Evolutionary conservation across 495 filamentous ascomycete genomes (phyloP).

Genomic region (Pyrenula aspistea): DNA sequence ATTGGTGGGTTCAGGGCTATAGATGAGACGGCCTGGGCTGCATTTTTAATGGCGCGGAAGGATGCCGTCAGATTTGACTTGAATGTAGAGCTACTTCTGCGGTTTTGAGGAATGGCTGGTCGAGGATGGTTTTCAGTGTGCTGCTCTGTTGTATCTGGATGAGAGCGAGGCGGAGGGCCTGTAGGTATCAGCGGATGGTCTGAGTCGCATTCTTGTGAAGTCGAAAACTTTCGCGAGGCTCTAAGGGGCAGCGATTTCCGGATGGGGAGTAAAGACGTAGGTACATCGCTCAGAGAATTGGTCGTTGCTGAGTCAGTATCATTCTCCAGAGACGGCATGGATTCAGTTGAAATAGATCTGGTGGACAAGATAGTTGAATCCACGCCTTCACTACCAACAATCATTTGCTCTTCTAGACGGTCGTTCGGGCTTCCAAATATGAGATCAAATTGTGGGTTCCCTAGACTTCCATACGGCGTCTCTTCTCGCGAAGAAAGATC

Average conservation of each 20-base stretch:
- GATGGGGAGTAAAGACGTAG: constrained; percentile 22
- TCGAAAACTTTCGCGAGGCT: constrained; percentile 27
- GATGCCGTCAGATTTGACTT: constrained; percentile 95
- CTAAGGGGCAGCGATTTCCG: constrained; percentile 29
- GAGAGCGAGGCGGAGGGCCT: constrained; percentile 13
- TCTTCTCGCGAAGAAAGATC: constrained; percentile 21
- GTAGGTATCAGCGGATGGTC: constrained; percentile 39
- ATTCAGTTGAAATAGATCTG: constrained; percentile 46
- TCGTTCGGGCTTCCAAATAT: constrained; percentile 34
- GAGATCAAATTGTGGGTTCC: constrained; percentile 26
- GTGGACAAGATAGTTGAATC: constrained; percentile 27
- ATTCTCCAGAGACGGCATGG: constrained; percentile 47
- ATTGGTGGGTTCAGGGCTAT: constrained; percentile 54
- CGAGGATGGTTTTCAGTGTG: background rate
- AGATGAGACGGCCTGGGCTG: constrained; percentile 70
- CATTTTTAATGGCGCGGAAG: constrained; percentile 71
- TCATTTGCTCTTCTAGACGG: constrained; percentile 20
- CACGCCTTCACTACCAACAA: constrained; percentile 24
- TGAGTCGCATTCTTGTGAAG: constrained; percentile 37
- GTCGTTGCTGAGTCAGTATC: constrained; percentile 29
- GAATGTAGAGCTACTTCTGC: constrained; percentile 39
- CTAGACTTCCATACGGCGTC: constrained; percentile 14
- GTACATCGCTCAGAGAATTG: constrained; percentile 25
- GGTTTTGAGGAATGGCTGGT: constrained; percentile 25
- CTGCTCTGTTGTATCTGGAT: constrained; percentile 1